Evolutionary conservation across 768 basidiomycete species (phyloP).

Genomic region (Collybiopsis luxurians): DNA sequence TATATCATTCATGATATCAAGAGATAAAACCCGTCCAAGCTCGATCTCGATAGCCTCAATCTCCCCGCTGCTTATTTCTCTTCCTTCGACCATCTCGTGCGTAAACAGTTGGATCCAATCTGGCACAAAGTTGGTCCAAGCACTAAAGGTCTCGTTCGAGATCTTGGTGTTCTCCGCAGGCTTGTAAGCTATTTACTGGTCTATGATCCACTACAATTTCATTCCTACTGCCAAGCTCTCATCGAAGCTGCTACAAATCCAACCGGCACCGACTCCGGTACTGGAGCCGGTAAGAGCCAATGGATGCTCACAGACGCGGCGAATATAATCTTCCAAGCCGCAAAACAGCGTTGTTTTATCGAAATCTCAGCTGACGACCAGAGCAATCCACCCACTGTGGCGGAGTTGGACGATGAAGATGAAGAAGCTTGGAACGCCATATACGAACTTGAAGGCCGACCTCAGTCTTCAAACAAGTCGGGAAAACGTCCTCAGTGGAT

Average conservation of each 20-base stretch:
- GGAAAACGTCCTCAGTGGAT: conserved; percentile 53
- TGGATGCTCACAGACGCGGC: conserved; percentile 95
- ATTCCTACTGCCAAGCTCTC: conserved; percentile 88
- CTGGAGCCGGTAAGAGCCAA: conserved; percentile 60
- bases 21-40: conserved; percentile 39
- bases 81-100: conserved; percentile 86
- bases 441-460: conserved; percentile 55
- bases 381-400: conserved; percentile 25
- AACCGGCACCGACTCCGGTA: conserved; percentile 23
- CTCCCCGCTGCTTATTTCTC: conserved; percentile 93
- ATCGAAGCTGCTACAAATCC: conserved; percentile 51
- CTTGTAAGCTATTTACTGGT: conserved; percentile 86
- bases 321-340: conserved; percentile 70
- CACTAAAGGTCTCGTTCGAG: conserved; percentile 88
- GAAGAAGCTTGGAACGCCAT: conserved; percentile 76
- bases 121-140: conserved; percentile 96
- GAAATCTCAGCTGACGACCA: conserved; percentile 14
- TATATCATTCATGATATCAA: neutral
- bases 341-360: conserved; percentile 3
- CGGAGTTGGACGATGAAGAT: conserved; percentile 52
- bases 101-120: conserved; percentile 85
- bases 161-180: conserved; percentile 80
- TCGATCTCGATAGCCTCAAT: conserved; percentile 91
- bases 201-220: conserved; percentile 89
- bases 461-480: conserved; percentile 1